Evolutionary conservation across 805 yeast genomes (phyloP).

Genomic region (Brettanomyces anomalus): DNA sequence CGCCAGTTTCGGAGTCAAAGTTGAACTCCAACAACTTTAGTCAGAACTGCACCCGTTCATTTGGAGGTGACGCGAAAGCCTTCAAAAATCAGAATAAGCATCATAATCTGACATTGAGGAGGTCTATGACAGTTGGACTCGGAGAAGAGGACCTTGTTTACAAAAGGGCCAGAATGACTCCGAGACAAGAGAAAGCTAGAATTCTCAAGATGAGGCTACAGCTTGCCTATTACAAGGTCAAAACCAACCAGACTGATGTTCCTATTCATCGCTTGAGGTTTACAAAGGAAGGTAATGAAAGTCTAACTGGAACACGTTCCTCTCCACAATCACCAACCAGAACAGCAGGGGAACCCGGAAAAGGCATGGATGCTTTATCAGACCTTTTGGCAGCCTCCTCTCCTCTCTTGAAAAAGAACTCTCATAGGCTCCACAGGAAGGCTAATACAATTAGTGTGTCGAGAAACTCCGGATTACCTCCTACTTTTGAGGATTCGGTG

Average conservation of each 20-base stretch:
- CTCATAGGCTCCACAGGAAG: conserved; percentile 1
- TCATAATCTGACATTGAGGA: neutral
- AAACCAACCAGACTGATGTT: conserved; percentile 35
- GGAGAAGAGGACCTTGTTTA: neutral
- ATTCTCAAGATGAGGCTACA: conserved; percentile 38
- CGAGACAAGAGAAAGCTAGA: conserved; percentile 27
- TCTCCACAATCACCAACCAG: conserved; percentile 8
- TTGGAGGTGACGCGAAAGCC: neutral
- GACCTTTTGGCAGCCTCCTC: conserved; percentile 29
- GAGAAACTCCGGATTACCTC: too few relatives aligned
- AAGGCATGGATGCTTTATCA: conserved; percentile 20
- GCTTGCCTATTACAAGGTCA: conserved; percentile 43
- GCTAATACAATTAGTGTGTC: too few relatives aligned
- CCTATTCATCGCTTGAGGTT: conserved; percentile 25
- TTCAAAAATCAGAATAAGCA: neutral
- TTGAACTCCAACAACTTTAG: neutral
- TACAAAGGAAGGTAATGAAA: conserved; percentile 3
- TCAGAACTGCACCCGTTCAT: neutral
- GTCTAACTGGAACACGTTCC: neutral
- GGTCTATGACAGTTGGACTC: neutral
- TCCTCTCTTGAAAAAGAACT: conserved; percentile 11
- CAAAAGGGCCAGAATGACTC: conserved; percentile 10
- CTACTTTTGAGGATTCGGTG: neutral
- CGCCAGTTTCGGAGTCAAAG: conserved; percentile 1
- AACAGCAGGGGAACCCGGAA: conserved; percentile 4